Base-by-base conservation (phyloP, 257 asterid genomes). In the Solanum paucissectum region DNA sequence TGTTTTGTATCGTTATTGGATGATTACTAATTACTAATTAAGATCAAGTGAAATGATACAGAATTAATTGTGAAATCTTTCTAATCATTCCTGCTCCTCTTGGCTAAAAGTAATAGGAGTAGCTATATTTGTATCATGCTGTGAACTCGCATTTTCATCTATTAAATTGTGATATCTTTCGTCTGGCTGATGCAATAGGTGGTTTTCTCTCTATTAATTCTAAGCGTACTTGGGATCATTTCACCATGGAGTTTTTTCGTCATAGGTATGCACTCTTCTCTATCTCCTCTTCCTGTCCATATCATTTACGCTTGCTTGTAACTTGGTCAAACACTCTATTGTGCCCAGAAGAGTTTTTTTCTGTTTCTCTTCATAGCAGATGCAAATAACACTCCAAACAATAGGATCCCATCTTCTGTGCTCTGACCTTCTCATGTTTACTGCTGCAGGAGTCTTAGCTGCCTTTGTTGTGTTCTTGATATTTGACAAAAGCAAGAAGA, bases 191-290 rank as follows among this genome's bases (percentile, higher is more conserved):
- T 92, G 91, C 76, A 83, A 86, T 97, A 96, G 99, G 98, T 94
- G 37, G 93, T 89, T 88, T 88, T 91, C 89, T 89, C 91, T 49
- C 90, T 96, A 83, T 83, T 91, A 90, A 88, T 93, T 90, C 89
- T 95, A 91, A 95, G 98, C 91, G 85, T 96, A 89, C 89, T 94
- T 32, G 98, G 98, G 89, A 94, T 94, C 87, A 88, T 93, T 90
- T 93, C 98, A 25, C 85, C 92, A 52, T 91, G 82, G 86, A 92
- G 83, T 87, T 87, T 90, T 86, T 94, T 95, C 84, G 81, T 87
- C 46, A 87, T 93, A 92, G 99, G 98, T 96, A 90, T 36, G 72
- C 29, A 29, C 18, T 32, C 72, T 60, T 44, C 46, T 36, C 77
- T 40, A 83, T 85, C 46, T 79, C 86, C 40, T 23, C 16, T 60